Base-by-base conservation (phyloP, 2,329 filamentous ascomycete genomes). In the Colletotrichum sp. region DNA sequence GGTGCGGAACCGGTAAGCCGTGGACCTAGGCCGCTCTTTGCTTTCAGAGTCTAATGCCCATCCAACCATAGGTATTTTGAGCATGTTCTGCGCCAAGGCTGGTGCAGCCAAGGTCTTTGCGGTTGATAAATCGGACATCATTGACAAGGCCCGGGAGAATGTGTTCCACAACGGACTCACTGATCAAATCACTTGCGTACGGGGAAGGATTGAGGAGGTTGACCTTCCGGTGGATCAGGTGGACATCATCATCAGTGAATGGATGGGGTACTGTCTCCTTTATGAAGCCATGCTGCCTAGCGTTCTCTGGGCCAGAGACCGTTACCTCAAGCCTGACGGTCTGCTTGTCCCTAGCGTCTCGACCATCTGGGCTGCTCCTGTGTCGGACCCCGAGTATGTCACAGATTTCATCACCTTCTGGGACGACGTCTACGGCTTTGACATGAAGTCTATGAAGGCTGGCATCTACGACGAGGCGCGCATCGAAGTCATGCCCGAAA, bases 261-360 rank as follows among this genome's bases (percentile, higher is more conserved):
- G 96, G 96, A 98, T 98, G 96, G 96, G 96, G 34, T 98, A 98
- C 82, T 94, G 93, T 76, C 89, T 98, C 21, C 89, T 98, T 8
- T 98, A 97, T 83, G 96, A 98, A 84, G 95, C 95, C 70, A 98
- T 98, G 96, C 91, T 98, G 33, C 95, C 97, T 76, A 97, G 95
- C 63, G 95, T 98, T 27, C 89, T 98, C 65, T 96, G 92, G 80
- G 96, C 96, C 57, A 90, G 96, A 75, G 96, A 98, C 84, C 92
- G 91, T 78, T 98, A 98, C 83, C 91, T 98, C 29, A 92, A 90
- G 73, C 90, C 93, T 1, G 93, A 91, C 70, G 96, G 96, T 18
- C 87, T 98, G 66, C 92, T 98, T 86, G 93, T 97, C 4, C 96
- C 96, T 7, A 96, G 94, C 75, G 94, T 97, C 81, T 93, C 93